Base-by-base conservation (phyloP, 495 filamentous ascomycete genomes). In the Xylaria cubensis region DNA sequence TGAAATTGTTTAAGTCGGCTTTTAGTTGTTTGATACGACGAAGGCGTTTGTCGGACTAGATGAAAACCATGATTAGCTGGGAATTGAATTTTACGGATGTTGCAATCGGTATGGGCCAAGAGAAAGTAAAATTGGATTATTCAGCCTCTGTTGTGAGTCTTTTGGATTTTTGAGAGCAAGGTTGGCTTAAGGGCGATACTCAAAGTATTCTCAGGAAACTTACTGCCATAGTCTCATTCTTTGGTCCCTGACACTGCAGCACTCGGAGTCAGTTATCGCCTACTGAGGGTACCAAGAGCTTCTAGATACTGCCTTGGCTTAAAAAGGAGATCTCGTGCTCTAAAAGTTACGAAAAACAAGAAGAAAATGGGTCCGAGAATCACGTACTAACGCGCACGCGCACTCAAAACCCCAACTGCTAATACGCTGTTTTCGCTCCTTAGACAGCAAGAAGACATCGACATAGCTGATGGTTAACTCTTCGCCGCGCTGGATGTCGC, bases 381-480 rank as follows among this genome's bases (percentile, higher is more conserved):
- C 2, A 29, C 26, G 1, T 29, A 29, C 26, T 3, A 79, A 77
- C 2, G 73, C 26, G 64, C 84, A 86, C 19, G 74, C 64, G 73
- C 84, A 86, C 51, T 76, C 73, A 65, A 84, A 86, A 5, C 81
- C 82, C 82, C 82, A 84, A 13, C 74, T 73, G 1, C 41, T 21
- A 34, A 86, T 76, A 13, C 79, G 79, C 6, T 72, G 51, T 9
- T 78, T 80, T 9, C 84, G 84, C 12, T 81, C 76, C 24, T 63
- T 68, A 1, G 70, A 77, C 5, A 74, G 39, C 7, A 79, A 56
- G 24, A 75, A 74, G 41, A 74, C 72, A 67, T 83, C 78, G 70
- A 83, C 78, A 74, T 85, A 85, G 24, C 74, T 81, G 61, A 86
- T 72, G 48, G 78, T 84, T 19, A 86, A 75, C 61, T 86, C 84